Conservation (phyloP, 148 eudicot species). For the Euryodendron excelsum region DNA sequence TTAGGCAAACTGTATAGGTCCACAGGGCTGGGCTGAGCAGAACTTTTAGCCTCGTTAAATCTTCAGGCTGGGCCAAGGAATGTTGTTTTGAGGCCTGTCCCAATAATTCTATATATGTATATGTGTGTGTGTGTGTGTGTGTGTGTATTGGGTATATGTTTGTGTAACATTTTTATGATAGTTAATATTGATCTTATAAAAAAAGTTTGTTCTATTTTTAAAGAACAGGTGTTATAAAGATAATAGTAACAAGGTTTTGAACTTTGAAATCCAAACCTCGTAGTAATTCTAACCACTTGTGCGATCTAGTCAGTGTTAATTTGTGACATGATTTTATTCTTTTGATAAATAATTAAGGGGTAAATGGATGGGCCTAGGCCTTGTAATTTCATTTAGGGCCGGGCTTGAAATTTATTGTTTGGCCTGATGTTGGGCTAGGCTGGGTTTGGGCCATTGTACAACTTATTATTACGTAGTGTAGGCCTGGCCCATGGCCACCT, state of each 20-base stretch:
- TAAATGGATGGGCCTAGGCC: background rate
- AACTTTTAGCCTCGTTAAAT: too few relatives aligned
- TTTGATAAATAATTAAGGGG: background rate
- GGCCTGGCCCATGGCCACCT: background rate
- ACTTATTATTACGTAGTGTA: background rate
- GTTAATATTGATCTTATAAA: too few relatives aligned
- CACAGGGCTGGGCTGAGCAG: too few relatives aligned
- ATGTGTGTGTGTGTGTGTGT: too few relatives aligned
- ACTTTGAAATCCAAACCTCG: background rate
- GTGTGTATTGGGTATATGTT: too few relatives aligned
- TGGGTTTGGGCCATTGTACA: background rate
- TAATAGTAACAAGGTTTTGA: background rate
- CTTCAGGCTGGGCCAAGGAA: too few relatives aligned
- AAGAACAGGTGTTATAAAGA: background rate
- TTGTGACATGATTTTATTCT: background rate
- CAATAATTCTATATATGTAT: too few relatives aligned
- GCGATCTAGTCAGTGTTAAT: background rate
- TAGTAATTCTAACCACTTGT: background rate
- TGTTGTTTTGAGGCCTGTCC: too few relatives aligned
- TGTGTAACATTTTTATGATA: too few relatives aligned
- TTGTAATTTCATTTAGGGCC: background rate
- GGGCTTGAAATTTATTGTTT: background rate
- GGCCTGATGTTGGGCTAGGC: background rate
- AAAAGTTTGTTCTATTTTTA: too few relatives aligned
- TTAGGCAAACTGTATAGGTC: too few relatives aligned